Percentiles rank a stretch among this genome's conserved stretches.
Conservation (phyloP, 139 green algal genomes). For the Diplosphaera chodatii region DNA sequence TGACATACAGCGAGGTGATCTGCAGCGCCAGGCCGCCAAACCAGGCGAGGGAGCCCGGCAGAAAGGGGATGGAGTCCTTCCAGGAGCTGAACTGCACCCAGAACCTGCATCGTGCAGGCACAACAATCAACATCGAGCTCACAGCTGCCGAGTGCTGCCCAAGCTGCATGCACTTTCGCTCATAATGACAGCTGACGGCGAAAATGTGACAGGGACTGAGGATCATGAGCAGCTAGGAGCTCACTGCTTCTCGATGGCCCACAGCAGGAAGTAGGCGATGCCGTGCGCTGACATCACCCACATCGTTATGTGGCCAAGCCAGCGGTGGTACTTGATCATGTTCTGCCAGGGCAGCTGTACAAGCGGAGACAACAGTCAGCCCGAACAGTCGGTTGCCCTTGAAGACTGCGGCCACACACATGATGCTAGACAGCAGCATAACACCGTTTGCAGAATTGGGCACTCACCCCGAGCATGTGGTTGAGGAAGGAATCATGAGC, state of each 20-base stretch:
- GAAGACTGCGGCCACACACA: too few species aligned
- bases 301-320: background rate
- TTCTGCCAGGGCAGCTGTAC: background rate
- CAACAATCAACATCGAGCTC: too few species aligned
- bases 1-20: background rate
- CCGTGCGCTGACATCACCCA: conserved; percentile 3
- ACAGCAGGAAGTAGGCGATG: background rate
- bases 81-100: background rate
- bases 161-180: too few species aligned
- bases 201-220: too few species aligned
- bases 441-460: too few species aligned
- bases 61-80: background rate
- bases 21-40: background rate
- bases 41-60: conserved; percentile 2
- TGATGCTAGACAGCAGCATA: too few species aligned
- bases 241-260: background rate
- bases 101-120: too few species aligned
- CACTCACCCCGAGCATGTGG: background rate
- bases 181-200: too few species aligned
- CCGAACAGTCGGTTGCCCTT: too few species aligned
- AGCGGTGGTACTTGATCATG: conserved; percentile 15
- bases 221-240: too few species aligned
- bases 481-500: background rate
- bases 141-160: too few species aligned
- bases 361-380: background rate